A percentile compares a stretch with the other conserved stretches of the same genome.
Conservation (phyloP, 164 flowering plant genomes). For the Magnolia officinalis region DNA sequence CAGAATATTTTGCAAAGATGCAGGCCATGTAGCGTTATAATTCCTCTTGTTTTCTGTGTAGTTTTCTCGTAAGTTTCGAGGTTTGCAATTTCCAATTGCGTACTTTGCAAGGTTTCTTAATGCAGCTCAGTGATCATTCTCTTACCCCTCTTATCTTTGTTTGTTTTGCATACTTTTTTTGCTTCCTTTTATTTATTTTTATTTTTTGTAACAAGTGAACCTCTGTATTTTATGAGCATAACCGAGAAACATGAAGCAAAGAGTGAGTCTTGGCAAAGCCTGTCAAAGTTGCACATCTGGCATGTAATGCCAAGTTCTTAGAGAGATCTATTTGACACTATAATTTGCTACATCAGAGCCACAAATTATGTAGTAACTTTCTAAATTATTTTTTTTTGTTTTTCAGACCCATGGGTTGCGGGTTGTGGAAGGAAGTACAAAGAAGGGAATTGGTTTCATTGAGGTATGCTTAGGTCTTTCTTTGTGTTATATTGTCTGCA, state of each 20-base stretch:
- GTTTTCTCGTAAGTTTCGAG: too few species aligned
- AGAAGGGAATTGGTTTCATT: constrained; percentile 78
- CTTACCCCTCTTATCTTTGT: too few species aligned
- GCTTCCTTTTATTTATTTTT: too few species aligned
- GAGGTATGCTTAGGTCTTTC: constrained; percentile 45
- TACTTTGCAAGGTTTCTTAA: too few species aligned
- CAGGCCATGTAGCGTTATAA: too few species aligned
- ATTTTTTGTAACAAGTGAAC: too few species aligned
- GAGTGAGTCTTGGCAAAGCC: neutral
- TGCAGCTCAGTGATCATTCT: too few species aligned
- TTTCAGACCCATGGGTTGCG: constrained; percentile 86
- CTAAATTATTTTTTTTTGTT: neutral
- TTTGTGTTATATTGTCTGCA: constrained; percentile 4
- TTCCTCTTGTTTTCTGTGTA: too few species aligned
- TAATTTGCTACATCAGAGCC: neutral
- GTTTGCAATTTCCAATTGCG: too few species aligned
- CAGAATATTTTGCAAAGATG: too few species aligned
- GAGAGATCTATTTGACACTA: neutral
- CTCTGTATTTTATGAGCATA: too few species aligned
- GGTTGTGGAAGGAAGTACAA: constrained; percentile 66
- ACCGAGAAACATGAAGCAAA: neutral
- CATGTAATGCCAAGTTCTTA: neutral
- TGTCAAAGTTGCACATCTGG: neutral
- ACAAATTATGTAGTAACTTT: neutral
- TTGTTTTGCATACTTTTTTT: too few species aligned